These are phyloP conservation scores for Clarireedia sp. DNA, from an alignment of 2,329 filamentous ascomycete genomes.

Conservation along the genomic window DNA sequence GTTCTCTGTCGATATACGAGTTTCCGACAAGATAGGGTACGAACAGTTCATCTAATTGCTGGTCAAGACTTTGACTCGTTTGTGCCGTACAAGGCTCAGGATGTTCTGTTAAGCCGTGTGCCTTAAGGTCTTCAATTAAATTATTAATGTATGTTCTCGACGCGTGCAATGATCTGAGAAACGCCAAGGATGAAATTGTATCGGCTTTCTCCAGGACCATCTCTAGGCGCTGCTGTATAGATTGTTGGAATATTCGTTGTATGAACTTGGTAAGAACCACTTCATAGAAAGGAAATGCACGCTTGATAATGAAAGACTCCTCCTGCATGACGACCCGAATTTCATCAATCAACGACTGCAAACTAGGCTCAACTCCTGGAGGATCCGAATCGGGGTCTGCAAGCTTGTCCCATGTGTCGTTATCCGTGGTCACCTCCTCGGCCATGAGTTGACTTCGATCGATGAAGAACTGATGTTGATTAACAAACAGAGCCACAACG, in stretches of 20 bases:
- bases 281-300: conserved; percentile 93
- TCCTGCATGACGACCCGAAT: conserved; percentile 94
- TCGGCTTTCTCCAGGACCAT: conserved; percentile 94
- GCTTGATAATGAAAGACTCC: conserved; percentile 92
- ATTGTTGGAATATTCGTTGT: conserved; percentile 95
- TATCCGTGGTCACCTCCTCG: conserved; percentile 48
- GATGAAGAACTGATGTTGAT: conserved; percentile 99
- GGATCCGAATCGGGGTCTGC: conserved; percentile 92
- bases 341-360: conserved; percentile 89
- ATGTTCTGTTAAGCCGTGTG: conserved; percentile 89
- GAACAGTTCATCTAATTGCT: conserved; percentile 71
- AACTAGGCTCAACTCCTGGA: conserved; percentile 80
- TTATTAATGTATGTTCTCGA: conserved; percentile 82
- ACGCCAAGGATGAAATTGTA: conserved; percentile 84
- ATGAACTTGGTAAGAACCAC: conserved; percentile 89
- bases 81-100: conserved; percentile 85
- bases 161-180: conserved; percentile 82
- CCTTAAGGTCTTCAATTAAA: conserved; percentile 86
- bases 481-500: conserved; percentile 93
- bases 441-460: conserved; percentile 83
- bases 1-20: conserved; percentile 63
- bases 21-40: conserved; percentile 62
- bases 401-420: conserved; percentile 78
- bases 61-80: conserved; percentile 67
- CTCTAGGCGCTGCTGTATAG: conserved; percentile 90